Base-by-base conservation (phyloP, 495 filamentous ascomycete species). In the Staphylotrichum longicolle region DNA sequence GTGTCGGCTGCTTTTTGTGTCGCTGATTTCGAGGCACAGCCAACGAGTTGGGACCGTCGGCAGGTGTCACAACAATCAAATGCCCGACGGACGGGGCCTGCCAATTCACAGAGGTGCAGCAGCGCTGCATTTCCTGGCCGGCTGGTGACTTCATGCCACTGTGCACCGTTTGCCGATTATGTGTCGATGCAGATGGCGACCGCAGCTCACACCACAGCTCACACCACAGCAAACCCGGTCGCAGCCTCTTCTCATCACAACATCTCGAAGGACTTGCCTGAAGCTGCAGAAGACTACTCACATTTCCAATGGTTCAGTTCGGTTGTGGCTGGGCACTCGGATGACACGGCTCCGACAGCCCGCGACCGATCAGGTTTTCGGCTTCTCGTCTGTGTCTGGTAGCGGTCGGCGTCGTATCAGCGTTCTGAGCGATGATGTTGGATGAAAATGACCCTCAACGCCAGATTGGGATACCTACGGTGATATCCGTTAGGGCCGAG, bases 11-110 rank as follows among this genome's bases (percentile, higher is more conserved):
- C 20, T 39, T 60, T 39, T 14, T 34, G 40, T 33, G 49, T 54
- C 47, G 41, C 33, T 48, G 49, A 54, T 54, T 30, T 60, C 41
- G 57, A 46, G 48, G 48, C 48, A 53, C 58, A 32, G 40, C 58
- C 58, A 47, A 27, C 57, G 45, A 50, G 15, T 47, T 55, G 32
- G 32, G 6, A 46, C 33, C 12, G 35, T 20, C 37, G 46, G 8
- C 37, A 30, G 48, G 48, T 52, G 52, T 53, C 57, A 60, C 57
- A 60, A 37, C 40, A 48, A 40, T 40, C 35, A 27, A 27, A 35
- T 3, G 41, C 30, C 14, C 42, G 41, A 35, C 40, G 39, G 20
- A 40, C 4, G 1, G 32, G 10, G 30, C 47, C 46, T 5, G 6
- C 12, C 37, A 15, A 15, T 55, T 15, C 35, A 45, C 20, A 39